These are phyloP conservation scores for Lactifluus piperatus DNA, from an alignment of 768 basidiomycete species.

Conservation along the genomic window DNA sequence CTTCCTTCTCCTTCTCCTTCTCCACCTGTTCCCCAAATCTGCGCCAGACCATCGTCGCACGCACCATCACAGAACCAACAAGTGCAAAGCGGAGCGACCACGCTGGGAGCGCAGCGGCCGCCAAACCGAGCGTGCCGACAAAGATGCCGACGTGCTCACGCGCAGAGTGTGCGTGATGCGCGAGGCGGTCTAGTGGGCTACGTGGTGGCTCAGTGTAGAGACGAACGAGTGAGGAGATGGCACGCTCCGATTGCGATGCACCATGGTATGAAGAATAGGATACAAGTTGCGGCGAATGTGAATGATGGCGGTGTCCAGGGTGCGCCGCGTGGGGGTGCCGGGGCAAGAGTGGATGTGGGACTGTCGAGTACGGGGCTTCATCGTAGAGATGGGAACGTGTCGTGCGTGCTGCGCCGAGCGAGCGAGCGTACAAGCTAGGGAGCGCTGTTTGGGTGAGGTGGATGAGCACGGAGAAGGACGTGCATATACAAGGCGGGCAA, in stretches of 20 bases:
- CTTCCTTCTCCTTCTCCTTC: not conserved
- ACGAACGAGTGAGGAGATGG: slow-evolving; percentile 4
- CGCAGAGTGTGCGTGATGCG: slow-evolving; percentile 17
- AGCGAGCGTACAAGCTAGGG: not conserved
- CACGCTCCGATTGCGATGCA: slow-evolving; percentile 15
- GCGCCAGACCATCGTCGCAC: slow-evolving; percentile 6
- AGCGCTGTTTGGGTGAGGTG: not conserved
- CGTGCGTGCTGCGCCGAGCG: not conserved
- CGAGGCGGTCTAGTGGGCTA: slow-evolving; percentile 17
- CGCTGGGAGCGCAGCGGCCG: not conserved
- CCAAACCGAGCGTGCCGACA: not conserved
- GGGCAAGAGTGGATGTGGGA: not conserved
- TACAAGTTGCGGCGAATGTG: not conserved
- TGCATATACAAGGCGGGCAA: too few relatives aligned
- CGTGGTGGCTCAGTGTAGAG: not conserved
- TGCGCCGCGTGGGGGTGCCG: not conserved
- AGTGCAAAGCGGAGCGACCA: not conserved
- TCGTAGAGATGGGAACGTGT: not conserved
- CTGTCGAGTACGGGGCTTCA: not conserved
- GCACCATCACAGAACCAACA: not conserved
- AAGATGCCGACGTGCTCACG: slow-evolving; percentile 15
- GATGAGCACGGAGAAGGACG: too few relatives aligned
- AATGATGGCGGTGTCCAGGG: not conserved
- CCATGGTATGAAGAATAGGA: slow-evolving; percentile 15
- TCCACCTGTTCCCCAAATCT: not conserved